A percentile compares a stretch with the other conserved stretches of the same genome.
Evolutionary conservation across 2,329 filamentous ascomycete genomes (phyloP).

Genomic region (Pezicula carpinea): DNA sequence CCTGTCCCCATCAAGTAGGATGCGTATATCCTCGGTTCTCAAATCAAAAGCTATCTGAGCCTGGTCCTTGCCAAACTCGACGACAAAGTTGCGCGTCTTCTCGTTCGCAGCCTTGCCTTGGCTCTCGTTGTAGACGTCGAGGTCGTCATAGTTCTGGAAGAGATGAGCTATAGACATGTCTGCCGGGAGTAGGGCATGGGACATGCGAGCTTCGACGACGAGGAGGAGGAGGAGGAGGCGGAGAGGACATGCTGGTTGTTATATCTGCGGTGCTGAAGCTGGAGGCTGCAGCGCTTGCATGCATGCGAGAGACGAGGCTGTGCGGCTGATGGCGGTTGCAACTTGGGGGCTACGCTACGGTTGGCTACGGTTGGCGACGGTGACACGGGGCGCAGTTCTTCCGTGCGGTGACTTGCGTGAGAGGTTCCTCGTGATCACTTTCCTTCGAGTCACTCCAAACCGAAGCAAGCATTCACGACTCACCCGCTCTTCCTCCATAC

Average conservation of each 20-base stretch:
- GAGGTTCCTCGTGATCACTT: too few species aligned
- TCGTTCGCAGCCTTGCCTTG: constrained; percentile 35
- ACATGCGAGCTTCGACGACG: constrained; percentile 1
- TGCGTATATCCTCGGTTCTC: constrained; percentile 33
- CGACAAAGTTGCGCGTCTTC: constrained; percentile 52
- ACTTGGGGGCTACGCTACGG: not conserved
- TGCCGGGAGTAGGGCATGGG: not conserved
- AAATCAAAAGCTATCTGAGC: constrained; percentile 55
- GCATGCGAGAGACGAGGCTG: constrained; percentile 5
- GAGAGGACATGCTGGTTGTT: not conserved
- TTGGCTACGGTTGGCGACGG: not conserved
- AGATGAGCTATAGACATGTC: not conserved
- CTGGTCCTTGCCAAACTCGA: constrained; percentile 56
- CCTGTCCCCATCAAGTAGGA: constrained; percentile 30
- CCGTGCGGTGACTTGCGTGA: too few species aligned
- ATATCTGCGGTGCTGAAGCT: not conserved
- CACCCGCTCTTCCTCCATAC: too few species aligned
- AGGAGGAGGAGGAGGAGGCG: not conserved
- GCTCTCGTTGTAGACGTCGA: constrained; percentile 39
- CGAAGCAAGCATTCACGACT: too few species aligned
- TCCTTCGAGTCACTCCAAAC: too few species aligned
- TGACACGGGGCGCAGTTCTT: not conserved
- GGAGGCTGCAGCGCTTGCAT: not conserved
- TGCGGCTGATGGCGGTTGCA: constrained; percentile 7
- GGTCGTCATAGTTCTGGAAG: constrained; percentile 45